A percentile compares a stretch with the other conserved stretches of the same genome.
Evolutionary conservation across 2,329 filamentous ascomycete species (phyloP).

Genomic region (Colletotrichum caudatum): DNA sequence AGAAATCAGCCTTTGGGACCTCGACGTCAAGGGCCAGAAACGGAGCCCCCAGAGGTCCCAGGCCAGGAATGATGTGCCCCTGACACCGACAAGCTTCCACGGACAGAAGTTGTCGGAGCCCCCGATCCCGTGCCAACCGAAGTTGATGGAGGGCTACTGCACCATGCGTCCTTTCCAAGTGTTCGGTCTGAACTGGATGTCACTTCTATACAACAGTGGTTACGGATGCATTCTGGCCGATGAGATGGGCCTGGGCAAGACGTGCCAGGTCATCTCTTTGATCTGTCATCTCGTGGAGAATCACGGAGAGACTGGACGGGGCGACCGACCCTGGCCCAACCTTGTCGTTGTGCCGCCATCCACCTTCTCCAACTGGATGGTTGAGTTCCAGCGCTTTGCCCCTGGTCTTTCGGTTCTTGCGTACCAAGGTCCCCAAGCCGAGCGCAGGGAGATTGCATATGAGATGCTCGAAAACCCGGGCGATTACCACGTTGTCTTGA

Average conservation of each 20-base stretch:
- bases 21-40: slow-evolving; percentile 61
- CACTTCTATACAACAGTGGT: slow-evolving; percentile 81
- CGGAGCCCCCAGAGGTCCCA: slow-evolving; percentile 46
- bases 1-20: slow-evolving; percentile 61
- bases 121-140: slow-evolving; percentile 73
- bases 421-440: slow-evolving; percentile 73
- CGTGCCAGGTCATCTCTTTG: slow-evolving; percentile 94
- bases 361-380: slow-evolving; percentile 95
- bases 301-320: slow-evolving; percentile 52
- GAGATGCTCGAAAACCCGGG: slow-evolving; percentile 73
- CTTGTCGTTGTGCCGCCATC: slow-evolving; percentile 93
- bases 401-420: slow-evolving; percentile 81
- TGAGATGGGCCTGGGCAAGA: slow-evolving; percentile 98
- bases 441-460: slow-evolving; percentile 76
- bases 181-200: slow-evolving; percentile 95
- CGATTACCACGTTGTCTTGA: slow-evolving; percentile 72
- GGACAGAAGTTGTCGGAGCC: slow-evolving; percentile 53
- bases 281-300: slow-evolving; percentile 84
- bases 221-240: slow-evolving; percentile 94
- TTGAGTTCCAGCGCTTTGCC: slow-evolving; percentile 90
- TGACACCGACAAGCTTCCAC: slow-evolving; percentile 57
- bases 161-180: slow-evolving; percentile 93
- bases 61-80: slow-evolving; percentile 53
- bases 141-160: slow-evolving; percentile 80
- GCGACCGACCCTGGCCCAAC: slow-evolving; percentile 72